Conservation (phyloP, 2,329 filamentous ascomycete genomes). For the Cladophialophora carrionii region DNA sequence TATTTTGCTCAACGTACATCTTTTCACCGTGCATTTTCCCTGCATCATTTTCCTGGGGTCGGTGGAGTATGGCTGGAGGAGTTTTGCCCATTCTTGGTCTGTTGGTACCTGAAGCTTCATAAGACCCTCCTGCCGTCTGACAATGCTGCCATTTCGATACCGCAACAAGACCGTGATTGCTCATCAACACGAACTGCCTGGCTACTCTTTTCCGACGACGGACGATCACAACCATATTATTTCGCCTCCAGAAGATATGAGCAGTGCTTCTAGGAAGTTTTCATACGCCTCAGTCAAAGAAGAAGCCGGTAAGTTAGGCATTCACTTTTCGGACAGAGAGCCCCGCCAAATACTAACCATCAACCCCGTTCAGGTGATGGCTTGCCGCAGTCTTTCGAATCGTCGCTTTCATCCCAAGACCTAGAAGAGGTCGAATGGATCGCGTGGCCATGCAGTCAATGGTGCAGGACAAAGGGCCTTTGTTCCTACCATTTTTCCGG, state of each 20-base stretch:
- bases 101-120: slow-evolving; percentile 15
- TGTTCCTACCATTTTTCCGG: slow-evolving; percentile 33
- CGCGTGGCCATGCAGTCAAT: slow-evolving; percentile 37
- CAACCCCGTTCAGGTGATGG: slow-evolving; percentile 27
- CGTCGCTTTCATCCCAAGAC: slow-evolving; percentile 34
- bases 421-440: slow-evolving; percentile 37
- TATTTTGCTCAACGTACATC: slow-evolving; percentile 10
- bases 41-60: slow-evolving; percentile 21
- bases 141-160: slow-evolving; percentile 7
- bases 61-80: slow-evolving; percentile 26
- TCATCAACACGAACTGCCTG: slow-evolving; percentile 9
- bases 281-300: slow-evolving; percentile 39
- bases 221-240: slow-evolving; percentile 24
- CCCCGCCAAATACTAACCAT: slow-evolving; percentile 14
- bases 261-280: slow-evolving; percentile 33
- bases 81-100: slow-evolving; percentile 12
- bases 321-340: not conserved
- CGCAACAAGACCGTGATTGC: slow-evolving; percentile 2
- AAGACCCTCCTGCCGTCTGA: slow-evolving; percentile 9
- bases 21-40: slow-evolving; percentile 12
- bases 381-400: slow-evolving; percentile 37
- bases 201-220: not conserved
- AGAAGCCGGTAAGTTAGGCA: slow-evolving; percentile 33
- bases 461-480: slow-evolving; percentile 36
- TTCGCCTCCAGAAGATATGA: slow-evolving; percentile 32